Evolutionary conservation across 768 basidiomycete genomes (phyloP), one percentile per base, ranked within the genome.

Genomic region (Guyanaporus albipodus): DNA sequence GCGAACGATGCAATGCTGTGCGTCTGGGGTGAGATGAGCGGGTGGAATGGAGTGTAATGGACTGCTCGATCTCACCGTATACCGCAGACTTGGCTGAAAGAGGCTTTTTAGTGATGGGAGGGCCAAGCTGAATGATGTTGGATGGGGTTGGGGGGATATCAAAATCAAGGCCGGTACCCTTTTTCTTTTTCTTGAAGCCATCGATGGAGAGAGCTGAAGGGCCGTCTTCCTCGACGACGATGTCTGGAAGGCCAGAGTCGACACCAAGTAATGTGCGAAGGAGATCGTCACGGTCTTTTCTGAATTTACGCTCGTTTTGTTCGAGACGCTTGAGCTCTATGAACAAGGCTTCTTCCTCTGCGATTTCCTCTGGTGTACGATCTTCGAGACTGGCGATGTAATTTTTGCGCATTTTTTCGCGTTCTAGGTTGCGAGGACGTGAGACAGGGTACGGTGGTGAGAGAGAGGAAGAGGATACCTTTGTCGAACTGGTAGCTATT

Each of bases 311-410:
- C 62, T 96, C 93, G 49, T 77, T 90, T 68, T 97, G 95, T 63
- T 97, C 94, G 40, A 99, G 76, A n/a, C 91, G 82, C 61, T 94
- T 93, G 40, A 95, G 78, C 66, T 97, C 92, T 52, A 97, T 71
- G 67, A 89, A 97, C 4, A 99, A 74, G 8, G 91, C 87, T 58
- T 97, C 94, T 73, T 98, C 96, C 63, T 99, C 94, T 15, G 85
- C 86, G 35, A 95, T 85, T 68, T 97, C 91, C 39, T 87, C 82
- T 4, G 83, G 77, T 0, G 91, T 87, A n/a, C 95, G 83, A 46
- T 78, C 81, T 68, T 93, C 90, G n/a, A 98, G 79, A 50, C 83
- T 87, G 8, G 76, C 69, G 12, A 98, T 76, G 59, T 98, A 96
- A 47, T 83, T 82, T 67, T 93, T 96, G 47, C 96, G 84, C 53